phyloP scores from a whole-genome alignment of 75 land plant species.

The Sequoia sempervirens region DNA sequence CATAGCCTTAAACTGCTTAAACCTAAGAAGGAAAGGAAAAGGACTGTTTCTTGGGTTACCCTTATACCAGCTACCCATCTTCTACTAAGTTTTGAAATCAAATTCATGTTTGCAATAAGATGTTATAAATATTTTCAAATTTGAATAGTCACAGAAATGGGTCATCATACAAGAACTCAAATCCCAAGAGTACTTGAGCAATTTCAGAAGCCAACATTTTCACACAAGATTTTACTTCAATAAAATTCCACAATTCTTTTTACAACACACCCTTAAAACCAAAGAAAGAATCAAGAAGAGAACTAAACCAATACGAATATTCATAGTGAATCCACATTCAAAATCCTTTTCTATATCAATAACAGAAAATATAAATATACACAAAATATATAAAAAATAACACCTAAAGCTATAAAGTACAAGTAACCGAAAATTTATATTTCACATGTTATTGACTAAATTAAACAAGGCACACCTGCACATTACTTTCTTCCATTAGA shows the following conservation, averaged over 20 bases:
- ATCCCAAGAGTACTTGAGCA: not conserved
- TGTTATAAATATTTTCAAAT: not conserved
- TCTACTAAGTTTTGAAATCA: not conserved
- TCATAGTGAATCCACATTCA: not conserved
- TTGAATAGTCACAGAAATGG: not conserved
- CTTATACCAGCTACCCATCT: not conserved
- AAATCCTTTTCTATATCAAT: not conserved
- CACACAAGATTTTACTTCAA: not conserved
- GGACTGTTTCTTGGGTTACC: not conserved
- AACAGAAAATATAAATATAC: not conserved
- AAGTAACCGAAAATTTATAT: not conserved
- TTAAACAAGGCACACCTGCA: constrained; percentile 46
- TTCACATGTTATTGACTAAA: not conserved
- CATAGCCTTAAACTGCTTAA: too few species aligned
- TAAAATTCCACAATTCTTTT: not conserved
- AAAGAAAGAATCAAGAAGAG: too few species aligned
- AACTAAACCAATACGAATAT: not conserved
- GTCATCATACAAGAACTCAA: not conserved
- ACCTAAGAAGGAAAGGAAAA: not conserved
- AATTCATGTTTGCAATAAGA: not conserved
- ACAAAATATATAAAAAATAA: not conserved
- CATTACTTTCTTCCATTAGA: constrained; percentile 89
- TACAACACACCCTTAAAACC: not conserved
- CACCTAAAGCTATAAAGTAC: not conserved
- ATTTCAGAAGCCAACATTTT: not conserved